Conservation (phyloP, 805 yeast genomes). For the Scheffersomyces amazonensis region DNA sequence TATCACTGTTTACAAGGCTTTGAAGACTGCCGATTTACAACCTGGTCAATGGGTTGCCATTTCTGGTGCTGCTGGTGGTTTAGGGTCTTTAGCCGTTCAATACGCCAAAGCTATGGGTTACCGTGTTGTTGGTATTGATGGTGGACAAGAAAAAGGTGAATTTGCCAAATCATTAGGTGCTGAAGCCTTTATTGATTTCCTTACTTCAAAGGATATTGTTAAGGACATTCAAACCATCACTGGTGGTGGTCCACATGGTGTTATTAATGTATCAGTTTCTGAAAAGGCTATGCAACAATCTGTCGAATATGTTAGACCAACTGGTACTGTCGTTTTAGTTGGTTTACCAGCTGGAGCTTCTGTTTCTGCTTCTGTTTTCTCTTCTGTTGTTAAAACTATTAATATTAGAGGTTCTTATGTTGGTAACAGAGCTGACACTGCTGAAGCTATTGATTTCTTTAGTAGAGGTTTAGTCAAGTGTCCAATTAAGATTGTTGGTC, state of each 20-base stretch:
- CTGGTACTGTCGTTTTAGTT: constrained; percentile 41
- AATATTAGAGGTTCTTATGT: constrained; percentile 80
- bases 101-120: constrained; percentile 77
- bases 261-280: constrained; percentile 71
- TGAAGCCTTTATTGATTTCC: constrained; percentile 61
- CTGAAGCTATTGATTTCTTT: constrained; percentile 77
- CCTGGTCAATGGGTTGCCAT: constrained; percentile 78
- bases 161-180: constrained; percentile 62
- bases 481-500: constrained; percentile 73
- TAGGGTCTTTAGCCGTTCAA: constrained; percentile 72
- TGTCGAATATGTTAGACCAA: constrained; percentile 41
- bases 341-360: constrained; percentile 82
- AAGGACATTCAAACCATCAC: constrained; percentile 55
- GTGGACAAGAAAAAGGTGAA: constrained; percentile 60
- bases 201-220: constrained; percentile 51
- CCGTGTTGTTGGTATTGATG: constrained; percentile 70
- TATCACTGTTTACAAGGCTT: constrained; percentile 86
- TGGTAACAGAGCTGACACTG: constrained; percentile 85
- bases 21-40: constrained; percentile 68
- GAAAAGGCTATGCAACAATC: constrained; percentile 65
- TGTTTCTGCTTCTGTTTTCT: constrained; percentile 66
- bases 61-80: constrained; percentile 80
- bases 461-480: constrained; percentile 67
- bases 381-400: constrained; percentile 70
- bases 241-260: constrained; percentile 76